Conservation (phyloP, 2,329 filamentous ascomycete species). For the Colletotrichum euphorbiae region DNA sequence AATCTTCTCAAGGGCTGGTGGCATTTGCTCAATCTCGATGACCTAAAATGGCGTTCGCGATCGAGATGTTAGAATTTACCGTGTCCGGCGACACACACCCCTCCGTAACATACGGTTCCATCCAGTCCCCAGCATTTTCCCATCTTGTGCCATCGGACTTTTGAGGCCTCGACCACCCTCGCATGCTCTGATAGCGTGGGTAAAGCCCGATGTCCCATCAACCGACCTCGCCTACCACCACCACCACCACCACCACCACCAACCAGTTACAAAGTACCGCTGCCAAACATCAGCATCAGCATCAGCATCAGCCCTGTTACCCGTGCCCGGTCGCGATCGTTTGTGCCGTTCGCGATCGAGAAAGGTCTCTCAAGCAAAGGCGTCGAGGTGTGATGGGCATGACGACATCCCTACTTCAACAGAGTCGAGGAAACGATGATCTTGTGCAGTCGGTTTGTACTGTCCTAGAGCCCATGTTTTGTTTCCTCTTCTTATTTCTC, state of each 20-base stretch:
- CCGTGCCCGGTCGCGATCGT: constrained; percentile 20
- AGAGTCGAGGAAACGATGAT: constrained; percentile 12
- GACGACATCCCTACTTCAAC: constrained; percentile 2
- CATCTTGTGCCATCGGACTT: neutral
- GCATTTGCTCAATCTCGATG: constrained; percentile 40
- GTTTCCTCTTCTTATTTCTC: constrained; percentile 31
- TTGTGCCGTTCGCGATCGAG: constrained; percentile 26
- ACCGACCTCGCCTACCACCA: neutral
- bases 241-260: too few relatives aligned
- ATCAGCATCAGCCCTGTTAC: constrained; percentile 22
- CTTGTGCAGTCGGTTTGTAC: neutral
- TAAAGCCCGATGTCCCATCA: neutral
- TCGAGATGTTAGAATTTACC: constrained; percentile 38
- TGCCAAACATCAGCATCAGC: neutral
- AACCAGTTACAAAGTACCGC: neutral
- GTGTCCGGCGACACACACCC: constrained; percentile 9
- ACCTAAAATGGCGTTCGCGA: constrained; percentile 39
- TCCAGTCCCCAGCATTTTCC: neutral
- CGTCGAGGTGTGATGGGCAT: neutral
- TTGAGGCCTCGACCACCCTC: neutral
- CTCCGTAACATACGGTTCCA: constrained; percentile 36
- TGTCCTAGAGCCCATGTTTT: constrained; percentile 2
- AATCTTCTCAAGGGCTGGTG: constrained; percentile 26
- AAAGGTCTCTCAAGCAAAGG: neutral
- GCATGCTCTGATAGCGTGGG: neutral